Conservation (phyloP, 768 basidiomycete genomes). For the Termitomyces sp. region DNA sequence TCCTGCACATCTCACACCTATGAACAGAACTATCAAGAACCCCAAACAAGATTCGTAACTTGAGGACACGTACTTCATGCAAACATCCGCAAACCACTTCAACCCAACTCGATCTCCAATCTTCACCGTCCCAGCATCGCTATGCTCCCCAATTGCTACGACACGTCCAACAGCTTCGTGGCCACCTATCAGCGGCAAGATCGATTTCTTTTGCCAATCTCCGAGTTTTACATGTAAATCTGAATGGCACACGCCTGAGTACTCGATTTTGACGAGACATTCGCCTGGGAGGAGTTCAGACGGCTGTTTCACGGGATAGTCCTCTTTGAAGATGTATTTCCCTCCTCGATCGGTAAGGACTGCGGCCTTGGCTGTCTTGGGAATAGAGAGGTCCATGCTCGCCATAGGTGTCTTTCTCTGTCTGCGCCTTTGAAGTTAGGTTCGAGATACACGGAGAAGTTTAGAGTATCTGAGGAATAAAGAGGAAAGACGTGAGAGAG, state of each 20-base stretch:
- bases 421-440: not conserved
- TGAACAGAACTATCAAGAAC: not conserved
- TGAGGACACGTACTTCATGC: constrained; percentile 26
- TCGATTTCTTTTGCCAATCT: constrained; percentile 49
- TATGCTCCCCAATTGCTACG: constrained; percentile 70
- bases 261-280: constrained; percentile 67
- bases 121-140: constrained; percentile 41
- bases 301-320: constrained; percentile 54
- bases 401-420: not conserved
- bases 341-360: constrained; percentile 25
- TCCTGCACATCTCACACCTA: constrained; percentile 68
- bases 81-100: constrained; percentile 56
- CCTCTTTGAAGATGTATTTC: constrained; percentile 27
- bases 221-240: constrained; percentile 64
- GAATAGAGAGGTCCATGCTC: constrained; percentile 17
- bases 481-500: not conserved
- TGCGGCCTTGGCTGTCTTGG: constrained; percentile 32
- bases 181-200: constrained; percentile 61
- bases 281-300: constrained; percentile 54
- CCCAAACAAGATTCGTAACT: not conserved
- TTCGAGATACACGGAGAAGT: not conserved
- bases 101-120: constrained; percentile 76
- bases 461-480: not conserved
- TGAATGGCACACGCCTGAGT: constrained; percentile 64
- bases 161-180: constrained; percentile 78